Conservation (phyloP, 129 eudicot species). For the Calendula officinalis region DNA sequence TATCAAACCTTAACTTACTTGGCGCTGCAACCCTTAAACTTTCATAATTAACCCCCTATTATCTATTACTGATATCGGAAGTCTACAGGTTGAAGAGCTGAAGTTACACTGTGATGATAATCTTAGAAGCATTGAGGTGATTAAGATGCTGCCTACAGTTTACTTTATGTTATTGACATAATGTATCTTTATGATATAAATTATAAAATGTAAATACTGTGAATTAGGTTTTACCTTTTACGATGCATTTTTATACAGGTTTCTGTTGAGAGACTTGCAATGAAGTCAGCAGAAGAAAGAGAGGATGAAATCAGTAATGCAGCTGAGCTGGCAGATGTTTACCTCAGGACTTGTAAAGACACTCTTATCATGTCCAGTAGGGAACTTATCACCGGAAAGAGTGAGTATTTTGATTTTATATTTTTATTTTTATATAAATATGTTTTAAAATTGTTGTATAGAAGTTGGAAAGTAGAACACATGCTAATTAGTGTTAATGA, state of each 20-base stretch:
- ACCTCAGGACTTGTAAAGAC: conserved; percentile 61
- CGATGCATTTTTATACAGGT: conserved; percentile 37
- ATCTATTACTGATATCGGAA: conserved; percentile 1
- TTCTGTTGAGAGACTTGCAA: conserved; percentile 83
- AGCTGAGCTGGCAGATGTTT: conserved; percentile 86
- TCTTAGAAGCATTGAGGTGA: conserved; percentile 77
- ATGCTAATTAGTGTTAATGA: conserved; percentile 28
- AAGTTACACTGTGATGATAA: conserved; percentile 54
- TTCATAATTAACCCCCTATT: too few relatives aligned
- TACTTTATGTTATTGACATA: neutral
- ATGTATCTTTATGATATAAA: neutral
- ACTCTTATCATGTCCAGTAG: conserved; percentile 92
- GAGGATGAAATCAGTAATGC: conserved; percentile 72
- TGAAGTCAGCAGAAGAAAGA: conserved; percentile 84
- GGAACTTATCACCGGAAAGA: conserved; percentile 78
- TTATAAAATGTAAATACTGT: neutral
- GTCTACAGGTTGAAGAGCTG: conserved; percentile 78
- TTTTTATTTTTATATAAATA: neutral
- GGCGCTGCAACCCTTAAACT: too few relatives aligned
- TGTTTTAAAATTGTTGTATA: conserved; percentile 13
- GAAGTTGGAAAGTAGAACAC: neutral
- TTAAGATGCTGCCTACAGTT: conserved; percentile 5
- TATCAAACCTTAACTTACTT: too few relatives aligned
- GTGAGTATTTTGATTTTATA: conserved; percentile 44
- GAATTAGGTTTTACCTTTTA: neutral